Evolutionary conservation across 2,329 filamentous ascomycete genomes (phyloP).

Genomic region (Nothophoma quercina): DNA sequence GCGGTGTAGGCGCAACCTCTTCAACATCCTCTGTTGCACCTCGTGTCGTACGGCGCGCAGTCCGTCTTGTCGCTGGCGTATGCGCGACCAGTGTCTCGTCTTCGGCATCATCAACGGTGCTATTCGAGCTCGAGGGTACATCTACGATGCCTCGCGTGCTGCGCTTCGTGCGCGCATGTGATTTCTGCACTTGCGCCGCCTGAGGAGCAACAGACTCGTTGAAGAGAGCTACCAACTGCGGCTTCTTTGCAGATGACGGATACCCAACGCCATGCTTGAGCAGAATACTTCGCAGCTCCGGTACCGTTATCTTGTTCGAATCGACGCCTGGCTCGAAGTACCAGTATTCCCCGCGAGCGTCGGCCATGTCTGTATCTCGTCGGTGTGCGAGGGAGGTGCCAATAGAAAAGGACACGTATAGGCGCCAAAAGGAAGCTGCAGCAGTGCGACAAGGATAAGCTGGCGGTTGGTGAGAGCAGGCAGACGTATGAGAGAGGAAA

Average conservation of each 20-base stretch:
- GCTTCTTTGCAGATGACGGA: constrained; percentile 89
- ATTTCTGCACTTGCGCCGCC: constrained; percentile 76
- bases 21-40: constrained; percentile 51
- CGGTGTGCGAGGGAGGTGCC: background rate
- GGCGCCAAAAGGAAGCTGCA: constrained; percentile 1
- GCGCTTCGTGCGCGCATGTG: constrained; percentile 80
- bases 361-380: constrained; percentile 36
- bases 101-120: constrained; percentile 64
- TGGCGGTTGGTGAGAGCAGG: constrained; percentile 11
- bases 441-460: constrained; percentile 12
- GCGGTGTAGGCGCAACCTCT: constrained; percentile 21
- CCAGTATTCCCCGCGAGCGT: constrained; percentile 47
- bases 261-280: constrained; percentile 88
- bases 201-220: constrained; percentile 79
- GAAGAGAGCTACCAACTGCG: constrained; percentile 85
- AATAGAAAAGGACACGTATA: background rate
- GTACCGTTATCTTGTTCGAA: constrained; percentile 81
- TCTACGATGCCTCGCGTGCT: constrained; percentile 85
- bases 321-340: constrained; percentile 92
- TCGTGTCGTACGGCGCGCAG: constrained; percentile 49
- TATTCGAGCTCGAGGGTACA: constrained; percentile 70
- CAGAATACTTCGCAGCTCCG: constrained; percentile 87
- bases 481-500: constrained; percentile 6
- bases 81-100: constrained; percentile 54
- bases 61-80: constrained; percentile 44